A percentile compares a stretch with the other conserved stretches of the same genome.
These are phyloP conservation scores for Elsinoe perseae DNA, from an alignment of 2,329 filamentous ascomycete genomes.

Conservation along the genomic window DNA sequence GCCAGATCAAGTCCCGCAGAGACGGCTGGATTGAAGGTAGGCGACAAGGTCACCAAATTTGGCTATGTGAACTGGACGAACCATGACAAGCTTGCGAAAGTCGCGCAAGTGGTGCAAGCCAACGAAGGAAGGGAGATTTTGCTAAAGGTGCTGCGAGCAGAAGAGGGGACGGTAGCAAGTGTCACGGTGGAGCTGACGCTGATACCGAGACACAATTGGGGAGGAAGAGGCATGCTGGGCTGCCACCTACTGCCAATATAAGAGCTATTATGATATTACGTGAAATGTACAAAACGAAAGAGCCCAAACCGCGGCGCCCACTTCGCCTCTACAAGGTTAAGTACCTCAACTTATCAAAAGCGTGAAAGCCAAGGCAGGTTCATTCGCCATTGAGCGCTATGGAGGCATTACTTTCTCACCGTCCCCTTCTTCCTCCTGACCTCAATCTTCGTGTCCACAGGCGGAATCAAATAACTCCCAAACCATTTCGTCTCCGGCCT, in stretches of 20 bases:
- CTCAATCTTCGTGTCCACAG: conserved; percentile 21
- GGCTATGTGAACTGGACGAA: conserved; percentile 77
- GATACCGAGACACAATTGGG: conserved; percentile 74
- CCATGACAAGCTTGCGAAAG: conserved; percentile 74
- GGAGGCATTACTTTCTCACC: neutral
- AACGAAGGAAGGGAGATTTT: conserved; percentile 70
- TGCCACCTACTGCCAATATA: conserved; percentile 81
- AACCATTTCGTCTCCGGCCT: conserved; percentile 25
- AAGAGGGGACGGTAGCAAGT: conserved; percentile 56
- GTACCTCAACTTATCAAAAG: neutral
- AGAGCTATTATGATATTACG: conserved; percentile 22
- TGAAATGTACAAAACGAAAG: neutral
- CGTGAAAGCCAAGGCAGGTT: neutral
- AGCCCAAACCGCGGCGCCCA: no score
- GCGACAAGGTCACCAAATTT: conserved; percentile 77
- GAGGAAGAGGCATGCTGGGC: conserved; percentile 78
- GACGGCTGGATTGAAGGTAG: conserved; percentile 67
- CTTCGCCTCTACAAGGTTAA: no score
- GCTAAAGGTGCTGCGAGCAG: conserved; percentile 57
- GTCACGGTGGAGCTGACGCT: conserved; percentile 58
- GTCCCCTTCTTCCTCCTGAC: conserved; percentile 14
- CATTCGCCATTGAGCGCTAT: neutral
- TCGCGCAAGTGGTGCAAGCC: conserved; percentile 81
- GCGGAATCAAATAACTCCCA: conserved; percentile 20
- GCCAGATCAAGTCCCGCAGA: conserved; percentile 72